Base-by-base conservation (phyloP, 208 protist species). In the Trypanosoma rangeli region DNA sequence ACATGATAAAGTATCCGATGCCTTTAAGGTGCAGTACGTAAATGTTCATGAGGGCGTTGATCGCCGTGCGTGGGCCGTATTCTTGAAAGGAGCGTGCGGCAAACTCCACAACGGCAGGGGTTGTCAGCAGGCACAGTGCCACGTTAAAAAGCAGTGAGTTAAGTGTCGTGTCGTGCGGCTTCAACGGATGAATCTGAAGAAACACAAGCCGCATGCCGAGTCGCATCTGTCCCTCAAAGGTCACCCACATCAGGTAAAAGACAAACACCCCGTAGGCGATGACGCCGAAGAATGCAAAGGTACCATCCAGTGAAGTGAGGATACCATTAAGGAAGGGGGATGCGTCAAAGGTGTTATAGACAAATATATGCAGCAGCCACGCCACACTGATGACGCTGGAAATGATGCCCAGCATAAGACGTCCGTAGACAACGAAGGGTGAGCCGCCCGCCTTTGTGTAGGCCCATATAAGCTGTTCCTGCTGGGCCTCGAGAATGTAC, bases 91-190 rank as follows among this genome's bases (percentile, higher is more conserved):
- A 77, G 20, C 69, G 48, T 13, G 86, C 70, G 44, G 73, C 76
- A 49, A 95, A 94, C 50, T 94, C 82, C 29, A 84, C 68, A 16
- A 95, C 67, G 26, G 84, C 70, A 46, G 92, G 65, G 49, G 77
- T 74, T 53, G 73, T 87, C 12, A 94, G 56, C 1, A 93, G 60
- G 18, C 89, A 79, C 16, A 96, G 44, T 44, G 67, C 68, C 18
- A 80, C 63, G 63, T 96, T 96, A 77, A 96, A 95, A 0, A 96
- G 39, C 39, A 96, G 81, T 42, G 88, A 86, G 73, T 94, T 96
- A 72, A 96, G 87, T 63, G 93, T 76, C 22, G 91, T 96, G 29
- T 74, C 84, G 42, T 84, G 83, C 33, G 88, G 56, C 24, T 76
- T 69, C 55, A 87, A 66, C 44, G 80, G 80, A 60, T 85, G 76